A percentile compares a stretch with the other conserved stretches of the same genome.
These are phyloP conservation scores for Rostrohypoxylon terebratum DNA, from an alignment of 495 filamentous ascomycete species.

Conservation along the genomic window DNA sequence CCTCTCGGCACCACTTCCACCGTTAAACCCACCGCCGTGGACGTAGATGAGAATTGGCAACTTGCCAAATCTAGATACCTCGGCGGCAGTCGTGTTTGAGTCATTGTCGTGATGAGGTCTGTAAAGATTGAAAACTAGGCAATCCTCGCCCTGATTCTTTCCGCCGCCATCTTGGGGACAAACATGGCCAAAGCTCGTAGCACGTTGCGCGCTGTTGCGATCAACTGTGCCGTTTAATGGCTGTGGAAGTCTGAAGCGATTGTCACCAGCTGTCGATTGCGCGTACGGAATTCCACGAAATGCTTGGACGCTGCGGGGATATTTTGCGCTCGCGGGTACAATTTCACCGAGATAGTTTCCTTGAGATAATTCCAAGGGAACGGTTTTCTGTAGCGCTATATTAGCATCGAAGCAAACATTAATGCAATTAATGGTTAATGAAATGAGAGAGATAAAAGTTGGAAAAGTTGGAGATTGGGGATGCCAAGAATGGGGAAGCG, in stretches of 20 bases:
- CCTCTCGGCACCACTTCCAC: conserved; percentile 55
- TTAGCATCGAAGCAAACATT: conserved; percentile 30
- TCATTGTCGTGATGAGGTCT: conserved; percentile 52
- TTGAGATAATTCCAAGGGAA: conserved; percentile 56
- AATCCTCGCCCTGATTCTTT: conserved; percentile 60
- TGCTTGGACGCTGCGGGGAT: conserved; percentile 63
- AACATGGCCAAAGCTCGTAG: conserved; percentile 55
- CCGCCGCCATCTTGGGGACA: conserved; percentile 54
- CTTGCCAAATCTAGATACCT: conserved; percentile 46
- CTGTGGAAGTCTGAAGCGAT: conserved; percentile 67
- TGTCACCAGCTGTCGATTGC: conserved; percentile 63
- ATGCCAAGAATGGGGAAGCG: conserved; percentile 32
- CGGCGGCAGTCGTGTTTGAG: conserved; percentile 37
- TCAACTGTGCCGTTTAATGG: conserved; percentile 46
- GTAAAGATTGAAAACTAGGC: conserved; percentile 64
- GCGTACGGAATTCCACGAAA: conserved; percentile 74
- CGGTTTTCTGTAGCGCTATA: conserved; percentile 45
- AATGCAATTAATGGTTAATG: background rate
- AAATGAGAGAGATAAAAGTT: background rate
- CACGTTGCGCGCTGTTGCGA: conserved; percentile 49
- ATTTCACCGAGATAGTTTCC: conserved; percentile 66
- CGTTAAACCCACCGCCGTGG: conserved; percentile 67
- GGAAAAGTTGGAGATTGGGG: conserved; percentile 19
- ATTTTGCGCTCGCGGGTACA: conserved; percentile 51
- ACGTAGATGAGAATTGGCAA: conserved; percentile 71